Percentiles rank a stretch among this genome's conserved stretches.
Evolutionary conservation across 2,329 filamentous ascomycete species (phyloP).

Genomic region (Ilyonectria robusta): DNA sequence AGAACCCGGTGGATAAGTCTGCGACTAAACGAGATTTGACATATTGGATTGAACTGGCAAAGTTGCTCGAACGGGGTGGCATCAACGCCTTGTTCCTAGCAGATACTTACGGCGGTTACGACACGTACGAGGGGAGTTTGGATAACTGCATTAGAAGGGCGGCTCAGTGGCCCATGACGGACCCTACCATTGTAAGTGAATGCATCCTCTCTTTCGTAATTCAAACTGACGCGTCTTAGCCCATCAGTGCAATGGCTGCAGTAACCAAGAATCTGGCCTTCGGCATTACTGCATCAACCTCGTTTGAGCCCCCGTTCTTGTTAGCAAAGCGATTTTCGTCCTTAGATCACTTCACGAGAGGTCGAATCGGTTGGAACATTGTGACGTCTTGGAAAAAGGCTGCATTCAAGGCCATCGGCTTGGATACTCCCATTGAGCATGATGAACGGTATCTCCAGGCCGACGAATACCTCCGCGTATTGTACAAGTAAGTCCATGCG

Average conservation of each 20-base stretch:
- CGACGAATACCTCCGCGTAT: slow-evolving; percentile 72
- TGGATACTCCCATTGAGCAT: slow-evolving; percentile 71
- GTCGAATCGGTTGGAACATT: slow-evolving; percentile 77
- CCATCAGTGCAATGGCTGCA: slow-evolving; percentile 76
- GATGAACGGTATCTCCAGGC: slow-evolving; percentile 73
- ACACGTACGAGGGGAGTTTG: slow-evolving; percentile 72
- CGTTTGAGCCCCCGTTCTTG: slow-evolving; percentile 74
- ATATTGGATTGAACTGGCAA: slow-evolving; percentile 76
- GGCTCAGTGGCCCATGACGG: slow-evolving; percentile 76
- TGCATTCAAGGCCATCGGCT: slow-evolving; percentile 73
- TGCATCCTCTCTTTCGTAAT: background rate
- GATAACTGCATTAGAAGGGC: slow-evolving; percentile 74
- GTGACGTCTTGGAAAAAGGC: slow-evolving; percentile 69
- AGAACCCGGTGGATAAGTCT: slow-evolving; percentile 74
- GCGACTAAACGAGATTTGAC: slow-evolving; percentile 71
- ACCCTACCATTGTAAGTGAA: slow-evolving; percentile 71
- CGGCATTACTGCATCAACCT: slow-evolving; percentile 74
- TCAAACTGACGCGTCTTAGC: slow-evolving; percentile 52
- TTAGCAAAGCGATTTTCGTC: slow-evolving; percentile 75
- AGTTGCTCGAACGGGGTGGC: slow-evolving; percentile 71
- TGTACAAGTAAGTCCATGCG: slow-evolving; percentile 68
- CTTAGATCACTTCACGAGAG: slow-evolving; percentile 73
- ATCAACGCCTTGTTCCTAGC: slow-evolving; percentile 77
- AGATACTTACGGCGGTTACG: slow-evolving; percentile 75
- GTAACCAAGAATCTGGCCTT: slow-evolving; percentile 76